phyloP scores from a whole-genome alignment of 2,329 filamentous ascomycete species.

The Sporothrix pseudoabietina region DNA sequence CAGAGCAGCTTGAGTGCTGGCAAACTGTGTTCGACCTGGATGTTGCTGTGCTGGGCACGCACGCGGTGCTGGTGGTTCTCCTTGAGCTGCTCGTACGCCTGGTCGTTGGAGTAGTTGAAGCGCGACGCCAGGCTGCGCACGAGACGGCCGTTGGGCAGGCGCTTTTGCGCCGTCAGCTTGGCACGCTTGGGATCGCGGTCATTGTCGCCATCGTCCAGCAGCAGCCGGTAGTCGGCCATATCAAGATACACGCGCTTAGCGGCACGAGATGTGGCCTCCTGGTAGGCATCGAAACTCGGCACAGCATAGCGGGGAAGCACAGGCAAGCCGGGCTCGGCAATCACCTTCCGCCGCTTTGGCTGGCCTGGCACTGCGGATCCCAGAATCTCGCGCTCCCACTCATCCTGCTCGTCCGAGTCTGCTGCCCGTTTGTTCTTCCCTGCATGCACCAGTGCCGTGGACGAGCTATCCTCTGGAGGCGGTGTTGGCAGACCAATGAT shows the following conservation, averaged over 20 bases:
- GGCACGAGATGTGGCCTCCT: conserved; percentile 69
- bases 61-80: conserved; percentile 97
- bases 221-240: conserved; percentile 81
- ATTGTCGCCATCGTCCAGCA: conserved; percentile 75
- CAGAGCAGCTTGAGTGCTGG: conserved; percentile 89
- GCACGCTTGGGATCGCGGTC: conserved; percentile 64
- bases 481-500: conserved; percentile 55
- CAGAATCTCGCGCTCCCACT: conserved; percentile 65
- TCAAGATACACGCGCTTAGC: conserved; percentile 82
- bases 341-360: conserved; percentile 64
- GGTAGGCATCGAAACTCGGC: conserved; percentile 79
- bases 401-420: conserved; percentile 55
- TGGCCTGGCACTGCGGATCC: conserved; percentile 47
- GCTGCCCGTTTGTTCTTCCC: conserved; percentile 46
- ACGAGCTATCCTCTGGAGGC: conserved; percentile 34
- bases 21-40: conserved; percentile 92
- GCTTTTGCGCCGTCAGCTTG: conserved; percentile 57
- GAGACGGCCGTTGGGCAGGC: conserved; percentile 68
- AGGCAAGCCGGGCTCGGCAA: conserved; percentile 56
- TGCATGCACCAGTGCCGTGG: conserved; percentile 39
- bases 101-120: conserved; percentile 96
- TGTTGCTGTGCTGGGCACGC: conserved; percentile 84
- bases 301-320: conserved; percentile 62
- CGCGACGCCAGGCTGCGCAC: conserved; percentile 74
- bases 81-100: conserved; percentile 92